Conservation (phyloP, 805 yeast species). For the Yamadazyma takamatsuzukensis region DNA sequence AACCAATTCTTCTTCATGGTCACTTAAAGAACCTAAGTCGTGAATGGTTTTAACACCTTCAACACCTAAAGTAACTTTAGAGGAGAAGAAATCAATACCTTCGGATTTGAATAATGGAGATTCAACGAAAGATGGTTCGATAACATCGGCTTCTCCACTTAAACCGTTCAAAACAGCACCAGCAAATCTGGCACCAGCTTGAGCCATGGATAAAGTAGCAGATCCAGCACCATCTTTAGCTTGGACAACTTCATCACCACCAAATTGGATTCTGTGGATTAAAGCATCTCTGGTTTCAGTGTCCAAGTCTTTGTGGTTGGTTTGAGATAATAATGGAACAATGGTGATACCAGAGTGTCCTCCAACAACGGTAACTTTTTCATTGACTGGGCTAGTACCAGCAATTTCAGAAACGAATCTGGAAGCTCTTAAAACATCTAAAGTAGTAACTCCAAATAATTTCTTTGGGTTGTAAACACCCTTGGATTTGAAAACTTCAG, state of each 20-base stretch:
- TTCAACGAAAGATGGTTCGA: constrained; percentile 72
- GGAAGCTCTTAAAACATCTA: constrained; percentile 86
- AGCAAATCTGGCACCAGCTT: constrained; percentile 79
- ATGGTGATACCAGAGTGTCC: constrained; percentile 98
- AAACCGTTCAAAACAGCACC: constrained; percentile 62
- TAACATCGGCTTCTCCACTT: constrained; percentile 59
- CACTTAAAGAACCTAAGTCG: constrained; percentile 66
- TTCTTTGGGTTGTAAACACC: constrained; percentile 90
- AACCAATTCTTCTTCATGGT: constrained; percentile 82
- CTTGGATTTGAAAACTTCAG: constrained; percentile 81
- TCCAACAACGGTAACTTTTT: constrained; percentile 85
- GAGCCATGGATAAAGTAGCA: constrained; percentile 91
- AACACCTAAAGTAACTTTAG: constrained; percentile 89
- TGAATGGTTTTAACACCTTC: constrained; percentile 84
- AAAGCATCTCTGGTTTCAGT: constrained; percentile 43
- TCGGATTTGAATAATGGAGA: constrained; percentile 78
- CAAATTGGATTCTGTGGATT: constrained; percentile 88
- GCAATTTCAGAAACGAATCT: constrained; percentile 70
- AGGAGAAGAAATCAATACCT: constrained; percentile 96
- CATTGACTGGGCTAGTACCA: constrained; percentile 72
- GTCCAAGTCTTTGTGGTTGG: constrained; percentile 58
- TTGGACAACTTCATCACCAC: constrained; percentile 93
- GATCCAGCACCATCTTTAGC: constrained; percentile 95
- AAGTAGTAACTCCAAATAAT: constrained; percentile 93
- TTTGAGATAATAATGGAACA: constrained; percentile 87